Evolutionary conservation across 108 stramenopile species (phyloP), one percentile per base, ranked within the genome.

Genomic region (Pelagomonas calceolata): DNA sequence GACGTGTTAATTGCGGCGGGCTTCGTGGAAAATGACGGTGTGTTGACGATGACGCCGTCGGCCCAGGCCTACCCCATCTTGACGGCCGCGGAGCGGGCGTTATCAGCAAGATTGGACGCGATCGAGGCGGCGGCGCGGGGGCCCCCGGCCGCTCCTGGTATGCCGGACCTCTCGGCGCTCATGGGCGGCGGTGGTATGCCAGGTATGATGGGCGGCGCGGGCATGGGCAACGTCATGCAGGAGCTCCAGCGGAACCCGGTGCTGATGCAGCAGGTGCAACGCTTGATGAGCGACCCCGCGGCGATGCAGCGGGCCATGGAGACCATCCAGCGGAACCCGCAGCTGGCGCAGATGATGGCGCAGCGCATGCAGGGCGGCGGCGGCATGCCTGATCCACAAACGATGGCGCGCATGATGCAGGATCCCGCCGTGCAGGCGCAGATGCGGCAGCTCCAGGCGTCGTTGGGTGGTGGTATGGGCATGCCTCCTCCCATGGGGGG

Each of bases 261-360:
- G n/a, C 36, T 72, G 65, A 29, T 32, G 18, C 71, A 74, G 64
- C 70, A 70, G 73, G 73, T 72, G 12, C 71, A 72, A 12, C 29
- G 30, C 21, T 72, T 72, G 73, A 73, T 73, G 66, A 64, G 66
- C 66, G 73, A 73, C 72, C 72, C 72, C 14, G 18, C 68, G 37
- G 70, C 72, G 34, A 70, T 73, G 18, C 72, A 71, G 70, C 72
- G 72, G 33, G 72, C 70, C 34, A 30, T 68, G 64, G 70, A 73
- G 72, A 73, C 70, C 68, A 34, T 60, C 21, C 51, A 26, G 51
- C 14, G 21, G 7, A 60, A 60, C 10, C 51, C 51, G 51, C 7
- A 4, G 7, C 3, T 60, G 21, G 21, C 21, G 7, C 21, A 60
- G 21, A 16, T 60, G 14, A 4, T 26, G 21, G 21, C 1, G 51